Percentiles rank a stretch among this genome's conserved stretches.
phyloP scores from a whole-genome alignment of 169 alveolate genomes.

The Cryptosporidium tyzzeri region DNA sequence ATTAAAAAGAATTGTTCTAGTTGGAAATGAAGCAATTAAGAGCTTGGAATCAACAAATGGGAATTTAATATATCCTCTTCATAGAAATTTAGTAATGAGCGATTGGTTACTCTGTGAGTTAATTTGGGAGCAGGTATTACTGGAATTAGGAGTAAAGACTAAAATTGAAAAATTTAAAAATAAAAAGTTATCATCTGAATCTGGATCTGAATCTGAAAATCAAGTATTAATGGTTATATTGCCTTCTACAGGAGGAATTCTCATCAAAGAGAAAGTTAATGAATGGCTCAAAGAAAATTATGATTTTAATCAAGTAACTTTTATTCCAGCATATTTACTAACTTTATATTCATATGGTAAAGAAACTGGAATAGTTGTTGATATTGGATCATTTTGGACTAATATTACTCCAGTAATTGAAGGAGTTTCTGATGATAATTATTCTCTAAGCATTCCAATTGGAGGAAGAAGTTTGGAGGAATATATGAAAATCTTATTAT shows the following conservation, averaged over 20 bases:
- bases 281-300: slow-evolving; percentile 25
- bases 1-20: background rate
- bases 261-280: slow-evolving; percentile 31
- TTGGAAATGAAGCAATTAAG: slow-evolving; percentile 62
- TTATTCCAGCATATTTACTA: slow-evolving; percentile 38
- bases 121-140: slow-evolving; percentile 49
- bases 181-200: background rate
- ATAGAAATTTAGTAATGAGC: slow-evolving; percentile 29
- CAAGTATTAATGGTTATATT: background rate
- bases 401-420: slow-evolving; percentile 57
- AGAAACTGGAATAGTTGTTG: slow-evolving; percentile 69
- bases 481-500: slow-evolving; percentile 32
- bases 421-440: slow-evolving; percentile 60
- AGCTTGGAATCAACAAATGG: background rate
- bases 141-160: slow-evolving; percentile 17
- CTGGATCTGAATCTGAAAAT: background rate
- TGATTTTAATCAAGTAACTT: slow-evolving; percentile 11
- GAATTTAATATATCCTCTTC: slow-evolving; percentile 34
- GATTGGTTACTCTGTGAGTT: slow-evolving; percentile 50
- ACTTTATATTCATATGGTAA: slow-evolving; percentile 64
- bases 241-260: slow-evolving; percentile 60
- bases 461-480: slow-evolving; percentile 56
- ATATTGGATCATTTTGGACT: slow-evolving; percentile 74
- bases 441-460: slow-evolving; percentile 45
- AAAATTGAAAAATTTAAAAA: background rate